Conservation (phyloP, 352 stramenopile genomes). For the Pilasporangium apinafurcum region DNA sequence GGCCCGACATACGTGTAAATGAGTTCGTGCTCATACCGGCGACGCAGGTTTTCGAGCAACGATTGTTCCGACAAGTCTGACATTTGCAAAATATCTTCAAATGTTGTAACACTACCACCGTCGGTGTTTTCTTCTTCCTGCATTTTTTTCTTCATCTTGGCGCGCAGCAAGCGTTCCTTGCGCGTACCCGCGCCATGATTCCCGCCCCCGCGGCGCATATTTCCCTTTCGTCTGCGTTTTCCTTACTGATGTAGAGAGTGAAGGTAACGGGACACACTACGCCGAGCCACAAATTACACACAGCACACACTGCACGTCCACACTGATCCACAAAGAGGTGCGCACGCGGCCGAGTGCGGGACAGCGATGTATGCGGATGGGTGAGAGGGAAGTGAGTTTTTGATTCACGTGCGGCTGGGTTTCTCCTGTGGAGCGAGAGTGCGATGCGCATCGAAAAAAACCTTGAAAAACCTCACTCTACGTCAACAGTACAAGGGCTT, state of each 20-base stretch:
- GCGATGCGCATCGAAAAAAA: background rate
- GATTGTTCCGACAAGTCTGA: constrained; percentile 86
- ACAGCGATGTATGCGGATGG: background rate
- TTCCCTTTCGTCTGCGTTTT: constrained; percentile 2
- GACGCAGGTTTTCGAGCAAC: constrained; percentile 83
- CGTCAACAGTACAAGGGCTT: background rate
- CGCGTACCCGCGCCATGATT: constrained; percentile 33
- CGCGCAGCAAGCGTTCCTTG: constrained; percentile 80
- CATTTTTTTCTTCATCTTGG: constrained; percentile 86
- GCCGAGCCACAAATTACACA: too few relatives aligned
- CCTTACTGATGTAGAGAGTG: background rate
- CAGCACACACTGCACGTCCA: background rate
- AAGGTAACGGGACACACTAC: too few relatives aligned
- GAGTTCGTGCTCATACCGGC: constrained; percentile 88
- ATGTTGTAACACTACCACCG: constrained; percentile 29
- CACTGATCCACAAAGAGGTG: background rate
- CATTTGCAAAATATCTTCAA: constrained; percentile 89
- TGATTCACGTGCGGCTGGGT: background rate
- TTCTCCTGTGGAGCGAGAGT: background rate
- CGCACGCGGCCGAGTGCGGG: background rate
- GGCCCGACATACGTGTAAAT: constrained; percentile 94
- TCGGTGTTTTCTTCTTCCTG: constrained; percentile 51
- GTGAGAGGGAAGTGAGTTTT: background rate
- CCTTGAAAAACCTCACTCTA: background rate
- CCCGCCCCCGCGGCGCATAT: constrained; percentile 30